phyloP scores from a whole-genome alignment of 2,329 filamentous ascomycete species.

The Ophiocordyceps camponoti-leonardi region DNA sequence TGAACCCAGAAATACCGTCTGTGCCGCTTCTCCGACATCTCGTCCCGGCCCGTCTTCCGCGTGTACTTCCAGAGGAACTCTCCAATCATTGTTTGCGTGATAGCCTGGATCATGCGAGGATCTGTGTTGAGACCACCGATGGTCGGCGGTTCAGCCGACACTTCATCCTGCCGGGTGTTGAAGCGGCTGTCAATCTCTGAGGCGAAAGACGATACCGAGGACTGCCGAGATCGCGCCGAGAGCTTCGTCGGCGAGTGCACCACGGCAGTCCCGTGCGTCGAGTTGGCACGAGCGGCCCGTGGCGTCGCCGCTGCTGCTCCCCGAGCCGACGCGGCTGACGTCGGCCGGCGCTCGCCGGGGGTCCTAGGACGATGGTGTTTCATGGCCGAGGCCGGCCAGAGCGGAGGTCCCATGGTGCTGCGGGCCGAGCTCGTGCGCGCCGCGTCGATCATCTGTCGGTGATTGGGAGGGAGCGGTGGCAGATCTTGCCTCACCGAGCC shows the following conservation, averaged over 20 bases:
- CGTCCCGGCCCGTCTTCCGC: conserved; percentile 74
- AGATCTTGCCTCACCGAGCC: conserved; percentile 17
- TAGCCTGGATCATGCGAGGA: conserved; percentile 96
- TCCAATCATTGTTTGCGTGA: conserved; percentile 98
- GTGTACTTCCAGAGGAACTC: conserved; percentile 99
- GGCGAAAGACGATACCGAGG: conserved; percentile 86
- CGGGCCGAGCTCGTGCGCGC: conserved; percentile 43
- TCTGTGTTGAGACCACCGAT: conserved; percentile 57
- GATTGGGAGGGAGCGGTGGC: conserved; percentile 68
- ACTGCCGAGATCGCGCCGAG: conserved; percentile 29
- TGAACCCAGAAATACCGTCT: conserved; percentile 98
- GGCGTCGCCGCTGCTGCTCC: conserved; percentile 37
- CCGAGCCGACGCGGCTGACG: conserved; percentile 28
- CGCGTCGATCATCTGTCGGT: conserved; percentile 70
- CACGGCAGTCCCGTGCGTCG: conserved; percentile 28
- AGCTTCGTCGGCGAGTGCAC: conserved; percentile 29
- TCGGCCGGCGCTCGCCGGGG: conserved; percentile 31
- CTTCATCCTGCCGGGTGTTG: conserved; percentile 47
- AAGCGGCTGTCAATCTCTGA: conserved; percentile 89
- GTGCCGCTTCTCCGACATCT: conserved; percentile 79
- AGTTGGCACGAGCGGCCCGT: conserved; percentile 25
- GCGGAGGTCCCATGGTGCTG: conserved; percentile 65
- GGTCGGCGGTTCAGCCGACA: conserved; percentile 34
- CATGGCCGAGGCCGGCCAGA: conserved; percentile 59
- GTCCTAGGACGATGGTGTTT: conserved; percentile 40